Percentiles rank a stretch among this genome's conserved stretches.
These are phyloP conservation scores for Rhypophila decipiens DNA, from an alignment of 495 filamentous ascomycete genomes.

Conservation along the genomic window DNA sequence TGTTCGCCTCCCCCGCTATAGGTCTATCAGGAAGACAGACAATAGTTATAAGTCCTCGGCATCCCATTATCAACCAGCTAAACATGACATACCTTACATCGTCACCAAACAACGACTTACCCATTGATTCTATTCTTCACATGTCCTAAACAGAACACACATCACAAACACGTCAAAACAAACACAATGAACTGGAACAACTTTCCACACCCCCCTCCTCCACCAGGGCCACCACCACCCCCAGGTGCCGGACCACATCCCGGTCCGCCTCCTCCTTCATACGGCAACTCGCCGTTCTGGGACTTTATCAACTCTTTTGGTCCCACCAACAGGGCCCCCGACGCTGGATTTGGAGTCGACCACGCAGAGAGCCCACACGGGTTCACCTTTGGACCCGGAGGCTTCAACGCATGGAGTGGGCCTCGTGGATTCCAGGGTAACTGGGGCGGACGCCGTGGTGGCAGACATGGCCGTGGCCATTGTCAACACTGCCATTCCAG, in stretches of 20 bases:
- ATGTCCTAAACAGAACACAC: neutral
- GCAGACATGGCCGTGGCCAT: neutral
- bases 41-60: no score
- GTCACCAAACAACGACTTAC: neutral
- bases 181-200: neutral
- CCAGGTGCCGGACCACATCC: neutral
- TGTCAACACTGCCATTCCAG: neutral
- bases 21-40: no score
- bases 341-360: conserved; percentile 26
- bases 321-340: conserved; percentile 7
- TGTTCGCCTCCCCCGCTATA: no score
- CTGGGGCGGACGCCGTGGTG: conserved; percentile 10
- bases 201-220: neutral
- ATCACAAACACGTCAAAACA: neutral
- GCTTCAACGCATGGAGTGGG: conserved; percentile 19
- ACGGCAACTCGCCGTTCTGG: conserved; percentile 14
- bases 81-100: neutral
- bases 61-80: no score
- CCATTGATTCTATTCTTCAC: neutral
- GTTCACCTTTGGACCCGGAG: conserved; percentile 17
- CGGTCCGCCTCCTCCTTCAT: neutral
- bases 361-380: conserved; percentile 16
- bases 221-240: neutral
- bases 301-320: conserved; percentile 21
- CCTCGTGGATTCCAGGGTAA: conserved; percentile 12